Percentiles rank a stretch among this genome's conserved stretches.
Conservation (phyloP, 140 eudicot species). For the Flaveria floridana region DNA sequence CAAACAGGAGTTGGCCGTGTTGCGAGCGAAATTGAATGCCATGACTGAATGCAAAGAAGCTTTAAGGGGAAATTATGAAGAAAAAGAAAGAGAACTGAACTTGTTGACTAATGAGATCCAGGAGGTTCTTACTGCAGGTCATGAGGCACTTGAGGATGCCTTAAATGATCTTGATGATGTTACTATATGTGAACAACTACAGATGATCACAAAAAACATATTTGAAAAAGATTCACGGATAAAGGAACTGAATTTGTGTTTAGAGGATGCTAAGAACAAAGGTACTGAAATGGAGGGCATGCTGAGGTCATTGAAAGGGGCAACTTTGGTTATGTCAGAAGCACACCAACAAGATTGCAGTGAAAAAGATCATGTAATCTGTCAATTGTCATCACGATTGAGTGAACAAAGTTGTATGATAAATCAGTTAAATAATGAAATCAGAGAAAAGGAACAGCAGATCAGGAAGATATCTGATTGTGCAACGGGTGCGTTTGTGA, state of each 20-base stretch:
- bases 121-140: conserved; percentile 60
- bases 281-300: conserved; percentile 71
- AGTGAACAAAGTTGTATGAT: conserved; percentile 38
- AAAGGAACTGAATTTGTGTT: conserved; percentile 60
- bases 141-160: conserved; percentile 61
- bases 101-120: conserved; percentile 64
- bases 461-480: conserved; percentile 45
- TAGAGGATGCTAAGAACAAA: conserved; percentile 59
- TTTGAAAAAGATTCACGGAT: conserved; percentile 66
- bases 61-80: conserved; percentile 40
- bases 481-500: conserved; percentile 75
- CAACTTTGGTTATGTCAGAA: conserved; percentile 80
- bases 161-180: conserved; percentile 49
- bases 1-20: conserved; percentile 35
- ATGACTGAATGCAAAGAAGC: conserved; percentile 44
- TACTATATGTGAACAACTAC: conserved; percentile 58
- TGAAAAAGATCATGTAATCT: conserved; percentile 62
- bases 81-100: conserved; percentile 52
- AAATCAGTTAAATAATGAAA: conserved; percentile 41
- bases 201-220: conserved; percentile 52
- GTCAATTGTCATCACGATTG: conserved; percentile 46
- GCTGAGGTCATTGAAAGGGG: conserved; percentile 89
- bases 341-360: conserved; percentile 73
- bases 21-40: conserved; percentile 41
- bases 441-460: conserved; percentile 42